Evolutionary conservation across 371 early-diverging fungal genomes (phyloP).

Genomic region (Mucor irregularis): DNA sequence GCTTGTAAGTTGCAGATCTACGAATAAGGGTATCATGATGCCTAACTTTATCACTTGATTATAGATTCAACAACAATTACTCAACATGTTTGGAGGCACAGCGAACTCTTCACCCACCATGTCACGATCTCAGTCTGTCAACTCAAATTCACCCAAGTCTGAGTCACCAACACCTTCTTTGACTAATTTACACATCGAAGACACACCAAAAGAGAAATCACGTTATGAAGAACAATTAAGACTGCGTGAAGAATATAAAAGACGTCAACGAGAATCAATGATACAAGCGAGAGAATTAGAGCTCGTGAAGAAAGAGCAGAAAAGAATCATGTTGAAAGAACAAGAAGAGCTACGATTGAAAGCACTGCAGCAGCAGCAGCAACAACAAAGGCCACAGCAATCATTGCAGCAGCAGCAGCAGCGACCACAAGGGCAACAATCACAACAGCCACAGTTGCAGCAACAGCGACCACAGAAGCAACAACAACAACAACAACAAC

Average conservation of each 20-base stretch:
- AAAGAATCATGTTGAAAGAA: neutral
- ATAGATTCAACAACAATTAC: constrained; percentile 3
- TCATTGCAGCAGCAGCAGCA: too few species aligned
- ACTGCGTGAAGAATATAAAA: constrained; percentile 3
- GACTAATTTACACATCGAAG: constrained; percentile 4
- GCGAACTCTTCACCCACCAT: neutral
- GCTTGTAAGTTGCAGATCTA: constrained; percentile 1
- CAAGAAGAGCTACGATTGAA: neutral
- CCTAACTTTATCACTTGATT: neutral
- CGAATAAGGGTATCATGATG: neutral
- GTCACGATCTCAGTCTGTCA: neutral
- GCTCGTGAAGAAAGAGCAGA: neutral
- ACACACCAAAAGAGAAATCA: constrained; percentile 1
- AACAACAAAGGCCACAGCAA: too few species aligned
- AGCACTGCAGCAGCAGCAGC: neutral
- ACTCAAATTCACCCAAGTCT: neutral
- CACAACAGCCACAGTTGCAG: neutral
- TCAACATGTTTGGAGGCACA: neutral
- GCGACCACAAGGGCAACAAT: too few species aligned
- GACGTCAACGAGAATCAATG: neutral
- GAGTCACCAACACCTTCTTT: constrained; percentile 2
- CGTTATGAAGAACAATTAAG: constrained; percentile 6
- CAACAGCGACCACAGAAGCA: neutral
- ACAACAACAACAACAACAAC: neutral
- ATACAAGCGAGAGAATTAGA: neutral